Percentiles rank a stretch among this genome's conserved stretches.
phyloP scores from a whole-genome alignment of 768 basidiomycete species.

The Boletus sp. region DNA sequence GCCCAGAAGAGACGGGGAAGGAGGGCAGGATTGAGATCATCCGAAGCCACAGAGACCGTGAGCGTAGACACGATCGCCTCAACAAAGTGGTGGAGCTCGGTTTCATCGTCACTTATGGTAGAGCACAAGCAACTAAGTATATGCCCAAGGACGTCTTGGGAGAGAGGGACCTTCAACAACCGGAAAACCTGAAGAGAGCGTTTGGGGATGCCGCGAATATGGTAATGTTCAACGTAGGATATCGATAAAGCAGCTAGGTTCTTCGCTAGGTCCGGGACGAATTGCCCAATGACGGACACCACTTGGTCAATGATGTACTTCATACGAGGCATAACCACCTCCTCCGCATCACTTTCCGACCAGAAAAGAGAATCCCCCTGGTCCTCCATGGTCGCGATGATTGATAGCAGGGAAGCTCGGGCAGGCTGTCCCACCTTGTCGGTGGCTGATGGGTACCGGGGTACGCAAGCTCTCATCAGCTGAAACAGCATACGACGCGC shows the following conservation, averaged over 20 bases:
- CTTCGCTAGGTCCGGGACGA: constrained; percentile 65
- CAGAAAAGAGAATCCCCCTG: constrained; percentile 60
- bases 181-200: constrained; percentile 90
- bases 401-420: constrained; percentile 47
- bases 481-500: constrained; percentile 84
- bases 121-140: constrained; percentile 81
- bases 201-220: constrained; percentile 81
- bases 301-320: constrained; percentile 62
- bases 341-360: constrained; percentile 64
- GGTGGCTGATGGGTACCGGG: constrained; percentile 69
- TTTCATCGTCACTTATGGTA: constrained; percentile 73
- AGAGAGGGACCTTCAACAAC: constrained; percentile 68
- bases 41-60: constrained; percentile 52
- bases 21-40: constrained; percentile 56
- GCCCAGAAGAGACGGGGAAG: constrained; percentile 89
- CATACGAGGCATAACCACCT: constrained; percentile 64
- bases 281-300: constrained; percentile 62
- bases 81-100: constrained; percentile 78
- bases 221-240: constrained; percentile 82
- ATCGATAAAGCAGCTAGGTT: constrained; percentile 80
- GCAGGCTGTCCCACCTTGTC: constrained; percentile 52
- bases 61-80: constrained; percentile 80
- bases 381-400: constrained; percentile 53
- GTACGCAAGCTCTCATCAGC: constrained; percentile 74
- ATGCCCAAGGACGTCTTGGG: constrained; percentile 68